phyloP scores from a whole-genome alignment of 305 asterid species.

The Rubia occidens region DNA sequence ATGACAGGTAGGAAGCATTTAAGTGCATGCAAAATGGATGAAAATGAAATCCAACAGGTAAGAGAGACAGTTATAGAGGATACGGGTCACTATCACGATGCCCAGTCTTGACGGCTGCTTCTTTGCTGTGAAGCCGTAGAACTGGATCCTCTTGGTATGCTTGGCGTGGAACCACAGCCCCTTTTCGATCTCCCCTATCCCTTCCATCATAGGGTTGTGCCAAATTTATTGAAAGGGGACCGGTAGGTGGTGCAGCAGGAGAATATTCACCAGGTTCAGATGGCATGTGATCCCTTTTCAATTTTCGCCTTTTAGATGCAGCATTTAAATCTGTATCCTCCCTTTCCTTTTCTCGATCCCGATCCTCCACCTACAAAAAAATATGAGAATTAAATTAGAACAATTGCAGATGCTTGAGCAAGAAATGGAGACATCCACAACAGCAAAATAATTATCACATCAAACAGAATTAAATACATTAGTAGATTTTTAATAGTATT shows the following conservation, averaged over 20 bases:
- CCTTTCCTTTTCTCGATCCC: conserved; percentile 63
- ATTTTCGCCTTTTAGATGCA: conserved; percentile 78
- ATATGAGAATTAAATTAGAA: conserved; percentile 12
- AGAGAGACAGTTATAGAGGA: conserved; percentile 33
- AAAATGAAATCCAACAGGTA: background rate
- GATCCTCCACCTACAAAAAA: conserved; percentile 52
- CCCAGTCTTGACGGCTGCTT: conserved; percentile 52
- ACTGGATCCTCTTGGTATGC: conserved; percentile 74
- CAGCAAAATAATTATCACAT: background rate
- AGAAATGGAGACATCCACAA: background rate
- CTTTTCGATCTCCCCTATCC: conserved; percentile 82
- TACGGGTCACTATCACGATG: conserved; percentile 88
- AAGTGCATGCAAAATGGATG: background rate
- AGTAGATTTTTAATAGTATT: background rate
- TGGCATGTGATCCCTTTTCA: conserved; percentile 73
- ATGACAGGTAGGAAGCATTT: background rate
- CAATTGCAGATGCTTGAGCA: background rate
- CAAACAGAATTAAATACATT: background rate
- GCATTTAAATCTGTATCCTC: conserved; percentile 74
- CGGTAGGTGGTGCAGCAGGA: conserved; percentile 55
- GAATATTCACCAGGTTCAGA: conserved; percentile 91
- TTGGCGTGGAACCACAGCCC: conserved; percentile 50
- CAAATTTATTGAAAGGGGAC: conserved; percentile 45
- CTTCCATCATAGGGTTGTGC: conserved; percentile 64
- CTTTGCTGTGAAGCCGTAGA: conserved; percentile 69